Evolutionary conservation across 768 basidiomycete genomes (phyloP), one percentile per base, ranked within the genome.

Genomic region (Mycena haematopus): DNA sequence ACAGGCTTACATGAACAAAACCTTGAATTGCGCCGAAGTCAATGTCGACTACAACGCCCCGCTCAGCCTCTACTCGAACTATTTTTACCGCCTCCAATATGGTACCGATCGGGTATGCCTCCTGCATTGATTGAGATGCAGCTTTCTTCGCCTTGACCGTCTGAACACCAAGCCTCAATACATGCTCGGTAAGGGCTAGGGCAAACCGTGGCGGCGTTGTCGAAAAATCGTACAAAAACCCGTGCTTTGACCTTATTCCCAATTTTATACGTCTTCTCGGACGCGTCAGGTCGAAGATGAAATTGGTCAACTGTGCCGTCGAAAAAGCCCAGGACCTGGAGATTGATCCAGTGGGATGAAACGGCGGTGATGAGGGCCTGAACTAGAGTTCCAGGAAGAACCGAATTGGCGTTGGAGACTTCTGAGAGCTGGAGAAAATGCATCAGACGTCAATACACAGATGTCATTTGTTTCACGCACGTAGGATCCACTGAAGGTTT

Each of bases 271-370:
- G 75, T 69, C 54, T 81, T 79, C 22, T 74, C 77, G 42, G 76
- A 69, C 6, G 73, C 68, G 36, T 80, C 79, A 14, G 77, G 77
- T 22, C 73, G 82, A 15, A 96, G 76, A 75, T 99, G 96, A 60
- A 90, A 84, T 36, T 86, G 80, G 70, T 97, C 95, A 25, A 92
- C 81, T 0, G 94, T 96, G 33, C 95, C 96, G 38, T 93, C 90
- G 75, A 95, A 99, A 74, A 91, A 96, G 0, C 94, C 95, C 25
- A 96, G 82, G 19, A 98, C 80, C 75, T 96, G 96, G 31, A 99
- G 78, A 72, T 92, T 92, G 35, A 98, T 77, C 97, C 97, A 25
- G 77, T 81, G 17, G 88, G 79, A 44, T 87, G 80, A 22, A n/a
- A 91, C 82, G 21, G 87, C 86, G 2, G 95, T 97, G 59, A 99